Percentiles rank a stretch among this genome's conserved stretches.
Conservation (phyloP, 2,329 filamentous ascomycete species). For the Chaetomium sp. region DNA sequence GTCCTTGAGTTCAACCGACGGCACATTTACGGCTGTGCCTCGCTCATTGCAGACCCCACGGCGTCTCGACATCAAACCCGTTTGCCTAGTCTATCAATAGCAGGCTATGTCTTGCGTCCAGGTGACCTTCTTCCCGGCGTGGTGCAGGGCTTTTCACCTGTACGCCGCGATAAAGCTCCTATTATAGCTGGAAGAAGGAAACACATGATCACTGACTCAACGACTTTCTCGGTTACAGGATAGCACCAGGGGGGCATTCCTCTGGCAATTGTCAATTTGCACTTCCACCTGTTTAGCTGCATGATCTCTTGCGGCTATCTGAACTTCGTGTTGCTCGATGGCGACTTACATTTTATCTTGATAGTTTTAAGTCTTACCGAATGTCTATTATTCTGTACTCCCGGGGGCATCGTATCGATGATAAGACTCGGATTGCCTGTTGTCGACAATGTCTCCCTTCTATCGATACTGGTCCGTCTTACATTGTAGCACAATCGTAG, state of each 20-base stretch:
- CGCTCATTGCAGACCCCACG: constrained; percentile 17
- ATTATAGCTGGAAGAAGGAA: neutral
- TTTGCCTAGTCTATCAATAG: constrained; percentile 20
- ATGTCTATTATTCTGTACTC: neutral
- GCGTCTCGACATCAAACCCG: neutral
- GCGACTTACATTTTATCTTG: neutral
- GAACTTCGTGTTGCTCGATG: neutral
- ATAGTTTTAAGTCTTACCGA: neutral
- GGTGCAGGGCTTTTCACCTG: neutral
- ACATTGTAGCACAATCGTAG: neutral
- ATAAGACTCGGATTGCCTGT: too few relatives aligned
- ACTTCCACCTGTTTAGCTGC: neutral
- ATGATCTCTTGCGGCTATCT: neutral
- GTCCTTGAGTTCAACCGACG: neutral
- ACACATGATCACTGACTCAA: constrained; percentile 5
- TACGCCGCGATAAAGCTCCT: neutral
- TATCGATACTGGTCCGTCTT: too few relatives aligned
- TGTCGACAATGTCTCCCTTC: too few relatives aligned
- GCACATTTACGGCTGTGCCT: neutral
- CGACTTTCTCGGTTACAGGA: neutral
- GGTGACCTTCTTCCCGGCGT: neutral
- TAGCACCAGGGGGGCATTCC: neutral
- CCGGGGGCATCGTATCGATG: too few relatives aligned
- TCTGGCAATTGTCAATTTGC: neutral
- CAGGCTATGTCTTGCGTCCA: neutral